Evolutionary conservation across 2,329 filamentous ascomycete genomes (phyloP).

Genomic region (Trichoderma sp.): DNA sequence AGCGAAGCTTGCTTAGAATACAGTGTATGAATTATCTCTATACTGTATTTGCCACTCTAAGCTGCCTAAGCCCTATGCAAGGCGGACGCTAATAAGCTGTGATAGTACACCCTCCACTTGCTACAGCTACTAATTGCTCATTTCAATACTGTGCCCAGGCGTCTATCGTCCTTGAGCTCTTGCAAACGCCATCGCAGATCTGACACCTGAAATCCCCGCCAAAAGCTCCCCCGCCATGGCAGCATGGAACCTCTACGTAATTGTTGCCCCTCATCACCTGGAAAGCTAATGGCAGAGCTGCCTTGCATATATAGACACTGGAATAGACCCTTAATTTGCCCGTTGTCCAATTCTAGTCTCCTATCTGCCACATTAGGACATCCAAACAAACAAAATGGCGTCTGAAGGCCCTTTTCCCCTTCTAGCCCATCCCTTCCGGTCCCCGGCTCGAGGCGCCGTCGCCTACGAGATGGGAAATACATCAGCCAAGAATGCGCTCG

Average conservation of each 20-base stretch:
- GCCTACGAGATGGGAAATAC: conserved; percentile 53
- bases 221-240: background rate
- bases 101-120: background rate
- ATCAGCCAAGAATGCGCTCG: conserved; percentile 58
- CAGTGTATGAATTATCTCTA: background rate
- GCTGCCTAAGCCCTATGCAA: background rate
- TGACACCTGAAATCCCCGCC: background rate
- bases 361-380: background rate
- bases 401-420: conserved; percentile 45
- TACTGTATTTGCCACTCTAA: background rate
- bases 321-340: background rate
- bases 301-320: background rate
- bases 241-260: background rate
- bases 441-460: conserved; percentile 45
- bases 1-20: background rate
- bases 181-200: background rate
- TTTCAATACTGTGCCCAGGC: background rate
- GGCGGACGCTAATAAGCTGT: background rate
- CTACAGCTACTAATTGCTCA: background rate
- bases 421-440: conserved; percentile 52
- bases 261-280: conserved; percentile 2
- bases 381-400: conserved; percentile 34
- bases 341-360: background rate
- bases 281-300: background rate
- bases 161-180: background rate